Evolutionary conservation across 345 rosid species (phyloP).

Genomic region (Sonneratia alba): DNA sequence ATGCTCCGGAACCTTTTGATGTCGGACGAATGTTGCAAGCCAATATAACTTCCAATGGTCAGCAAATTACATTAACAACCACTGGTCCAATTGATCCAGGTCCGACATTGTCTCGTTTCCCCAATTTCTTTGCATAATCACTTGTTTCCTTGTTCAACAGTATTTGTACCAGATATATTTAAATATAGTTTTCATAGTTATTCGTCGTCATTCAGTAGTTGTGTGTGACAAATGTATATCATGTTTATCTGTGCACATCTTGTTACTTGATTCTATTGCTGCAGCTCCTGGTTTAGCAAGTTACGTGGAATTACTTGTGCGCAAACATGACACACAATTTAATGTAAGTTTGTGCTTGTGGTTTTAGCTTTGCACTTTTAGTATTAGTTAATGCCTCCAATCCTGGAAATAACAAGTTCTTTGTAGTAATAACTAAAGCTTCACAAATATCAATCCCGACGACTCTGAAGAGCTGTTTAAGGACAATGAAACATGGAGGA

Average conservation of each 20-base stretch:
- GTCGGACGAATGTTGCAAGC: conserved; percentile 72
- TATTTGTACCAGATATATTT: background rate
- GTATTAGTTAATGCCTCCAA: background rate
- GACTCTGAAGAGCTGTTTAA: background rate
- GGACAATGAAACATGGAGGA: background rate
- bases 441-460: background rate
- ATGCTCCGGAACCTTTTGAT: conserved; percentile 93
- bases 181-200: background rate
- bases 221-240: background rate
- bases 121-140: conserved; percentile 7
- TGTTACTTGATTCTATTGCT: background rate
- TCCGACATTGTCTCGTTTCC: conserved; percentile 23
- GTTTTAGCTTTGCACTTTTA: background rate
- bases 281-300: conserved; percentile 95
- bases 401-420: background rate
- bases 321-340: conserved; percentile 84
- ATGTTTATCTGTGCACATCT: background rate
- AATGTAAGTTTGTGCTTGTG: conserved; percentile 38
- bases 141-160: background rate
- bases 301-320: conserved; percentile 89
- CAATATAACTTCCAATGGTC: conserved; percentile 46
- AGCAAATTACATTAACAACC: conserved; percentile 44
- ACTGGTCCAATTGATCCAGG: conserved; percentile 81
- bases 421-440: background rate
- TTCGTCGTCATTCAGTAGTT: background rate